Conservation (phyloP, 305 asterid species). For the Solanum hybrid region DNA sequence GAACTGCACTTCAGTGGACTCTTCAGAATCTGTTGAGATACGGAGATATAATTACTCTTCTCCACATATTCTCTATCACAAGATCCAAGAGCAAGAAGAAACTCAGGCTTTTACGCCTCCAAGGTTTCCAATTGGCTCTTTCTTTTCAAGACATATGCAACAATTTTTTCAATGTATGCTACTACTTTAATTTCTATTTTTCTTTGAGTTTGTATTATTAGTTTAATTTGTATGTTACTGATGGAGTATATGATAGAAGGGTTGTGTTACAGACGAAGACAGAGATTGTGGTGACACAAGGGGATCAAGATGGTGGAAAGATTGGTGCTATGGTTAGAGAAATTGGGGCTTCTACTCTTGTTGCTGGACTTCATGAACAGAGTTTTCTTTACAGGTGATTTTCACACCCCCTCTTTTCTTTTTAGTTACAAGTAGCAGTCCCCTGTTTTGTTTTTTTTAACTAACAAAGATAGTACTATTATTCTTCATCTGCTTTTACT, state of each 20-base stretch:
- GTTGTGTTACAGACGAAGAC: conserved; percentile 61
- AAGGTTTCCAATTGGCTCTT: conserved; percentile 81
- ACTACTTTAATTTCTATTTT: not conserved
- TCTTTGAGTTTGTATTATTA: not conserved
- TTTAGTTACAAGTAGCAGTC: too few species aligned
- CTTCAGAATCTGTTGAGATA: conserved; percentile 61
- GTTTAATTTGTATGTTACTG: not conserved
- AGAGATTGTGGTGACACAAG: conserved; percentile 85
- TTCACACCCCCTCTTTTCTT: not conserved
- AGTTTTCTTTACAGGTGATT: conserved; percentile 71
- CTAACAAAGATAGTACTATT: too few species aligned
- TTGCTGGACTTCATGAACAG: conserved; percentile 78
- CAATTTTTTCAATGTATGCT: conserved; percentile 56
- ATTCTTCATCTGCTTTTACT: not conserved
- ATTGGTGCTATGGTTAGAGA: conserved; percentile 65
- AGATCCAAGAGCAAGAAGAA: conserved; percentile 45
- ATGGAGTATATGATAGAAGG: conserved; percentile 8
- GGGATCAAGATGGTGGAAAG: conserved; percentile 62
- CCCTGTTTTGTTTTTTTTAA: too few species aligned
- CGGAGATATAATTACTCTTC: conserved; percentile 70
- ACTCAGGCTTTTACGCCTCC: conserved; percentile 42
- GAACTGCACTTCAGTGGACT: conserved; percentile 77
- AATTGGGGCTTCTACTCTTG: conserved; percentile 82
- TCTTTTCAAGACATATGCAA: conserved; percentile 72
- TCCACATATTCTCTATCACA: conserved; percentile 47